Base-by-base conservation (phyloP, 371 early-diverging fungal species). In the Phascolomyces articulosus region DNA sequence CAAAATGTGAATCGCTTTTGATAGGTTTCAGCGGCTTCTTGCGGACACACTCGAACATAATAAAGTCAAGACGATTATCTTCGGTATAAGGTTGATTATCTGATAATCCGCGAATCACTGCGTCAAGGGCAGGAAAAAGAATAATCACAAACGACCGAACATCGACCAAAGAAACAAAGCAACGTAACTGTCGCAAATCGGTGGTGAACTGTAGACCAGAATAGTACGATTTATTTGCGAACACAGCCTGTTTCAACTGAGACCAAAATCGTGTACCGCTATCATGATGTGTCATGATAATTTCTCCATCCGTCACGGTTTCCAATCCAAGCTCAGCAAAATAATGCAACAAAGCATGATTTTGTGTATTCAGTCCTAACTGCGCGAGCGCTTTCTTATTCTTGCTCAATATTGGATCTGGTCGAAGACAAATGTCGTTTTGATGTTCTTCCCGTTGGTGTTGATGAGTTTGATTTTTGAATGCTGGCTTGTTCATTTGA, bases 141-240 rank as follows among this genome's bases (percentile, higher is more conserved):
- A 87, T 73, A n/a, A 91, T 72, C 16, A 90, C 70, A 69, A 91
- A 88, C 2, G 87, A 84, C 18, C 87, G 78, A 7, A 82, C 68
- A 49, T 87, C 85, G 53, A 85, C 77, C 7, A 86, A 76, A 65
- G 90, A 90, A 58, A 93, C 89, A 74, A 89, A 91, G 57, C 93
- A 91, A 20, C 86, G 77, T 31, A 82, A 82, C 18, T 89, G 70
- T 15, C 69, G 62, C 7, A 84, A 58, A 59, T 78, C 70, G 29
- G 71, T 60, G 11, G 67, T 55, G 20, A 67, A 55, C 8, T 66
- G 60, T n/a, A 67, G 41, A 4, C 76, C 72, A 16, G 73, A 78
- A 23, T 73, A 41, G 18, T 54, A 40, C 7, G 56, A 58, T 40
- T 66, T 58, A 7, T 68, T 66, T 15, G 57, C 49, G 15, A 67